These are phyloP conservation scores for Elaeis oleifera DNA, from an alignment of 202 grass and related monocot genomes.

Conservation along the genomic window DNA sequence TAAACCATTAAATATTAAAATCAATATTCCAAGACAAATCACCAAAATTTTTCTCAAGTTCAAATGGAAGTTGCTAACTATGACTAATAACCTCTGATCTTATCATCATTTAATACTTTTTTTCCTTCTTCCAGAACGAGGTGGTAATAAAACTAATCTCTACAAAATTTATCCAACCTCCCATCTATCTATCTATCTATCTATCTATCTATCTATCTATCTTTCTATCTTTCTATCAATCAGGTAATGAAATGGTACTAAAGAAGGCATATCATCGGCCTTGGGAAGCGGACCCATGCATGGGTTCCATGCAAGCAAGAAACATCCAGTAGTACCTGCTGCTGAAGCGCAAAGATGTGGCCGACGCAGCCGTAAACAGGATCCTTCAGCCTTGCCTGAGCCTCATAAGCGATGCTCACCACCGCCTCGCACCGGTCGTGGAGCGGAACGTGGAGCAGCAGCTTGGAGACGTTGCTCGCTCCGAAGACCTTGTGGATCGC, in stretches of 20 bases:
- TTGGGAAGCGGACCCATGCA: too few relatives aligned
- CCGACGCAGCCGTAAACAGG: slow-evolving; percentile 15
- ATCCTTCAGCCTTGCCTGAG: slow-evolving; percentile 10
- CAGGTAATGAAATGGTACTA: background rate
- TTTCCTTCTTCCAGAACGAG: background rate
- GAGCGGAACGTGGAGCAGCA: slow-evolving; percentile 1
- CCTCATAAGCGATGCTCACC: slow-evolving; percentile 9
- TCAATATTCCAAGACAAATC: too few relatives aligned
- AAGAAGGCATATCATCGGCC: background rate
- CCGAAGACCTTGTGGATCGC: slow-evolving; percentile 21
- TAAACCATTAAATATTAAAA: too few relatives aligned
- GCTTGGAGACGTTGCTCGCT: slow-evolving; percentile 18
- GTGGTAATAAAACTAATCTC: background rate
- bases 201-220: background rate
- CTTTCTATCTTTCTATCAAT: background rate
- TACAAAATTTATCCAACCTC: background rate
- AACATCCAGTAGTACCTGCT: background rate
- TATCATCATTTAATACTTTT: too few relatives aligned
- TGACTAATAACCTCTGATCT: too few relatives aligned
- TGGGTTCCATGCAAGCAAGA: too few relatives aligned
- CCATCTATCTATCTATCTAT: background rate
- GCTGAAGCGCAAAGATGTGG: slow-evolving; percentile 14
- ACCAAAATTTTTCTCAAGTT: too few relatives aligned
- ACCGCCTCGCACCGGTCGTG: background rate
- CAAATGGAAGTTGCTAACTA: too few relatives aligned